Evolutionary conservation across 805 yeast genomes (phyloP), one percentile per base, ranked within the genome.

Genomic region (Vanderwaltozyma polyspora): DNA sequence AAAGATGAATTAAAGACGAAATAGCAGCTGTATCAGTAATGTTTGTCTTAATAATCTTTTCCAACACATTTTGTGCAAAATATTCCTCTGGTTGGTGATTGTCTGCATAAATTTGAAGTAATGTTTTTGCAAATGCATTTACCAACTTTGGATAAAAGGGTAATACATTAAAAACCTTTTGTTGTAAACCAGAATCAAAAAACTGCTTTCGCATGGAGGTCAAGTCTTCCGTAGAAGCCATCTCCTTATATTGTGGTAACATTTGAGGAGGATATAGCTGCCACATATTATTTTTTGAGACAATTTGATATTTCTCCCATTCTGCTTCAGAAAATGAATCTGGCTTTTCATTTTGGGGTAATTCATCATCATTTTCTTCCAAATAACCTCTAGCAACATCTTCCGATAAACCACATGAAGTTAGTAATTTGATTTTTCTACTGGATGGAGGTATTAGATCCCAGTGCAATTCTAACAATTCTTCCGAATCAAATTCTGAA

Each of bases 61-160:
- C 51, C 18, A 70, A 37, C 7, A 68, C 53, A 16, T 58, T 60
- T 2, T 53, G 45, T 15, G 59, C 59, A 40, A 63, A 63, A 4
- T 54, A 52, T 24, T 53, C 52, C 49, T 49, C 37, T 37, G 67
- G 34, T 46, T 55, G 39, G 45, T 61, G 23, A 47, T 48, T 12
- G 54, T 56, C 34, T 39, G 49, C 25, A 58, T 49, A 45, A 53
- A 67, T 22, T 59, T 62, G 31, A 48, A 48, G 12, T 46, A 68
- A 45, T 23, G 69, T 59, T 19, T 63, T 65, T 1, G 73, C 56
- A 28, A 71, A 57, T 3, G 52, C 48, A 14, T 49, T 47, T 0
- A 60, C 52, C 5, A 60, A 39, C 28, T 51, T 59, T 3, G 76
- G 74, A 38, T 59, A 67, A 3, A 58, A 33, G 23, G 71, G 72